Percentiles rank a stretch among this genome's conserved stretches.
These are phyloP conservation scores for Neurospora hispaniola DNA, from an alignment of 495 filamentous ascomycete genomes.

Conservation along the genomic window DNA sequence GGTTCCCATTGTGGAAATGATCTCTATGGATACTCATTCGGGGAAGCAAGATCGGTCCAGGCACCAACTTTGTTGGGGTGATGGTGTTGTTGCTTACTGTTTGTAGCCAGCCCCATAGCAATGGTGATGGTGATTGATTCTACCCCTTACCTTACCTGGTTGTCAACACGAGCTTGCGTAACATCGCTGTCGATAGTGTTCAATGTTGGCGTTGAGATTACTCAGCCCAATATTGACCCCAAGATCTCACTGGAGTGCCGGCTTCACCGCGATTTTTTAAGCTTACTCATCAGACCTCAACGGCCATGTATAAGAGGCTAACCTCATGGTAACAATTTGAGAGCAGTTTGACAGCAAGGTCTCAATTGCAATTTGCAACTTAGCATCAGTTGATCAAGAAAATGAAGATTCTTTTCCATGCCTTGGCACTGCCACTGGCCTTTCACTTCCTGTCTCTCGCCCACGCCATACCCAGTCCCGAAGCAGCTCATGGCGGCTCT, in stretches of 20 bases:
- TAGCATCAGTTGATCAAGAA: not conserved
- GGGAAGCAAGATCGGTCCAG: not conserved
- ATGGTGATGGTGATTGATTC: not conserved
- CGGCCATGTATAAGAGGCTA: not conserved
- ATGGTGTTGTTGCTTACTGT: not conserved
- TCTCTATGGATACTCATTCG: not conserved
- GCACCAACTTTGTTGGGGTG: not conserved
- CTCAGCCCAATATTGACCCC: not conserved
- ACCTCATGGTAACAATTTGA: not conserved
- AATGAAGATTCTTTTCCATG: not conserved
- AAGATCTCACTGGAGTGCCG: not conserved
- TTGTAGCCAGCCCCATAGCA: not conserved
- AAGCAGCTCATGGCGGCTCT: not conserved
- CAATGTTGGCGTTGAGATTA: not conserved
- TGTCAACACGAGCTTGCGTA: not conserved
- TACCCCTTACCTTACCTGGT: not conserved
- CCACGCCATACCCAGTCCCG: not conserved
- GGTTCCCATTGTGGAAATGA: not conserved
- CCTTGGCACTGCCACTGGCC: not conserved
- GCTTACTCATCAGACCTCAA: not conserved
- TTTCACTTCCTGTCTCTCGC: not conserved
- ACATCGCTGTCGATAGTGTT: not conserved
- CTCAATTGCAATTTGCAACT: not conserved
- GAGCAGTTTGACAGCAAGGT: not conserved
- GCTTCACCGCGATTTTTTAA: not conserved